Evolutionary conservation across 1,139 yeast species (phyloP), one percentile per base, ranked within the genome.

Genomic region (Wickerhamomyces sp.): DNA sequence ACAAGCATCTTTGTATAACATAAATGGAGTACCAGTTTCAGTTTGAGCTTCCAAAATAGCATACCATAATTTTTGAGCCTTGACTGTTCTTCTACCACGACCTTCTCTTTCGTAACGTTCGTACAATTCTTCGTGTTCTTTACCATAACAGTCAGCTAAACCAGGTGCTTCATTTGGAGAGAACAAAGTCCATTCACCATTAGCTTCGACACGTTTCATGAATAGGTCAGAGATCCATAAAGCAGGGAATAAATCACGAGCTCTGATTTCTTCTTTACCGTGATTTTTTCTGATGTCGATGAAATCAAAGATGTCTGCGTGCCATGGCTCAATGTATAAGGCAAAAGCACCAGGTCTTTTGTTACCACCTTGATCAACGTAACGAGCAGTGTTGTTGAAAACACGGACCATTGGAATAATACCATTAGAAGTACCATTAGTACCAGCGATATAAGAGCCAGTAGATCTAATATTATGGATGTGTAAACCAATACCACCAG

Each of bases 261-360:
- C 95, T 62, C 96, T 78, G 55, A 81, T 74, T 67, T 87, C 96
- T 65, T 87, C 96, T 58, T 85, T 87, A 48, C 96, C 96, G 59
- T 87, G 95, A 61, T 86, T 87, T 67, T 87, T 87, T 64, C 95
- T 78, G 51, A 87, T 76, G 51, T 87, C 94, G 41, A 87, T 68
- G 58, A 87, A 83, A 44, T 86, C 95, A 59, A 85, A 81, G 42
- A 87, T 75, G 59, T 87, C 96, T 19, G 87, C 77, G 58, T 87
- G 96, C 96, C 96, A 87, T 51, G 96, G 95, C 66, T 87, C 96
- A 43, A 87, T 69, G 63, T 87, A 87, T 42, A 87, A 67, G 31
- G 96, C 95, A 62, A 87, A 84, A 13, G 96, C 96, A 57, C 96
- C 96, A 3, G 96, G 96, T 59, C 96, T 78, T 64, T 88, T 88